phyloP scores from a whole-genome alignment of 176 grass and related monocot species.

The Tillandsia fasciculata region DNA sequence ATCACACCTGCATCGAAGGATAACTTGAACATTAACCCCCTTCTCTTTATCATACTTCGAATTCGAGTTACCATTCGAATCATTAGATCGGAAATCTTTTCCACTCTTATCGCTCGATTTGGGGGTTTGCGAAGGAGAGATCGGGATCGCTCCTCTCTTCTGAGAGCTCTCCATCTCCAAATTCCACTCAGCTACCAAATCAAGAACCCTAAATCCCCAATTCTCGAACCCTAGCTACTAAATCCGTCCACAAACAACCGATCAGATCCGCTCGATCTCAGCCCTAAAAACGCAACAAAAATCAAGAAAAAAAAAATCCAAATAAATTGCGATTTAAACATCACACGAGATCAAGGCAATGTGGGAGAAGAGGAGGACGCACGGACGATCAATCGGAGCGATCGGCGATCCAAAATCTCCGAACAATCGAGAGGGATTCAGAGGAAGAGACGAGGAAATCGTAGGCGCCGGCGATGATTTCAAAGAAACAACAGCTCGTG shows the following conservation, averaged over 20 bases:
- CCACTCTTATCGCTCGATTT: conserved; percentile 63
- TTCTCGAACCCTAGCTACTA: conserved; percentile 15
- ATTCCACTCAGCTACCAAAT: conserved; percentile 21
- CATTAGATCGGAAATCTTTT: conserved; percentile 65
- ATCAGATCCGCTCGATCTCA: too few species aligned
- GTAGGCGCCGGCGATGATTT: conserved; percentile 23
- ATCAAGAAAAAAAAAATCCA: conserved; percentile 11
- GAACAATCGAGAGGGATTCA: conserved; percentile 4
- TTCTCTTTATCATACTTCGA: conserved; percentile 76
- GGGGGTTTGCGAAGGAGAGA: conserved; percentile 54
- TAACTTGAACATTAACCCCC: conserved; percentile 98
- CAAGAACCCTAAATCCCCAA: conserved; percentile 6
- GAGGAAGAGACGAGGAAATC: conserved; percentile 12
- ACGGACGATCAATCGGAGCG: conserved; percentile 24
- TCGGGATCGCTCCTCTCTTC: conserved; percentile 47
- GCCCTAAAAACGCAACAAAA: neutral
- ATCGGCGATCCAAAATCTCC: conserved; percentile 27
- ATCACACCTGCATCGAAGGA: conserved; percentile 86
- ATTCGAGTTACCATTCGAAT: conserved; percentile 46
- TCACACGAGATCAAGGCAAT: conserved; percentile 14
- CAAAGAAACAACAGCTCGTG: conserved; percentile 35
- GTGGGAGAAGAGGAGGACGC: neutral
- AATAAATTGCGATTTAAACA: conserved; percentile 9
- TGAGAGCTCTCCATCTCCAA: conserved; percentile 44
- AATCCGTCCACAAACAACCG: neutral